Evolutionary conservation across 2,329 filamentous ascomycete species (phyloP).

Genomic region (Fusarium phyllophilum): DNA sequence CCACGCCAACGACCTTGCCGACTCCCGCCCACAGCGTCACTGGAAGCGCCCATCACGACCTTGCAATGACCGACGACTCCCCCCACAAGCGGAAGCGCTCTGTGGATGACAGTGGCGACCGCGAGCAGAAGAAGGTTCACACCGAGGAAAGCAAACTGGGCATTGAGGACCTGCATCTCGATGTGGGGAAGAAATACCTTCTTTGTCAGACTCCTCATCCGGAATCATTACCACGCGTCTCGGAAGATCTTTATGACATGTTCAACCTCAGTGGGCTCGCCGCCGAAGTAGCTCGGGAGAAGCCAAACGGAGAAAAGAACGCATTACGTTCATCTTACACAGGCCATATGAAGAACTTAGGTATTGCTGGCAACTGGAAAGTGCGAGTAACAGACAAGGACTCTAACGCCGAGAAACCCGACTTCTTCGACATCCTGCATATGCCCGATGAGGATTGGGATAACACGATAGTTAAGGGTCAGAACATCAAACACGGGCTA

Average conservation of each 20-base stretch:
- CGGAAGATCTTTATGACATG: constrained; percentile 68
- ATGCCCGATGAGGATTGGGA: constrained; percentile 68
- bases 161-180: constrained; percentile 72
- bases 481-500: constrained; percentile 65
- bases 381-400: constrained; percentile 63
- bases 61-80: constrained; percentile 62
- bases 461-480: constrained; percentile 61
- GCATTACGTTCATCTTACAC: constrained; percentile 75
- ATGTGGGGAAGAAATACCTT: constrained; percentile 74
- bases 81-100: constrained; percentile 71
- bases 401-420: constrained; percentile 52
- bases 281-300: constrained; percentile 69
- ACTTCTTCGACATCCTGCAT: constrained; percentile 63
- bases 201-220: constrained; percentile 69
- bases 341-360: constrained; percentile 72
- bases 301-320: constrained; percentile 74
- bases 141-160: constrained; percentile 69
- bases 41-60: constrained; percentile 59
- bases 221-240: constrained; percentile 58
- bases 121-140: constrained; percentile 70
- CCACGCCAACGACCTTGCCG: constrained; percentile 64
- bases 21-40: constrained; percentile 72
- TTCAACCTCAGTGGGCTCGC: constrained; percentile 67
- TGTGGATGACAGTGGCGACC: constrained; percentile 65
- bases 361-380: constrained; percentile 71